Evolutionary conservation across 139 green algal species (phyloP).

Genomic region (Coccomyxa sp.): DNA sequence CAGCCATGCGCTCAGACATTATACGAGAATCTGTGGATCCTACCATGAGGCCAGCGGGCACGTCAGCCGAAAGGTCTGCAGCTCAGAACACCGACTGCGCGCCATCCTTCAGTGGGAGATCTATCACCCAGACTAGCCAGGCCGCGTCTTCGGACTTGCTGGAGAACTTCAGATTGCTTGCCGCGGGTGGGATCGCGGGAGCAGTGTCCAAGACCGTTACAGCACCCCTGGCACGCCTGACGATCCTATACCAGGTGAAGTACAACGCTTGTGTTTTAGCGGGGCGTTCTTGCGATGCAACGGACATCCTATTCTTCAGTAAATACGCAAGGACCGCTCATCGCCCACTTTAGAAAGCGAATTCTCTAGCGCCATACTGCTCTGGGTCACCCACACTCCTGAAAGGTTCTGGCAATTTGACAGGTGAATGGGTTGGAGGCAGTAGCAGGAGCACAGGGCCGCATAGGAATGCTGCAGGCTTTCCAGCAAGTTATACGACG

Average conservation of each 20-base stretch:
- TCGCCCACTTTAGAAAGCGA: background rate
- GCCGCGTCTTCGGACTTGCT: background rate
- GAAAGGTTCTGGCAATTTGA: too few relatives aligned
- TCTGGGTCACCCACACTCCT: background rate
- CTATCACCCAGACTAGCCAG: background rate
- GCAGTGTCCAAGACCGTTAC: conserved; percentile 85
- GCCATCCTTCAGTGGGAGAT: background rate
- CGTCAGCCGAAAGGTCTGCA: too few relatives aligned
- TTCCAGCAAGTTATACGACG: conserved; percentile 43
- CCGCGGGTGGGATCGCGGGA: conserved; percentile 83
- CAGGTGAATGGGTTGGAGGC: background rate
- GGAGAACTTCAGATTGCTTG: conserved; percentile 31
- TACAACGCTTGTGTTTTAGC: too few relatives aligned
- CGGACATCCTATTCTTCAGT: background rate
- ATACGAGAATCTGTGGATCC: too few relatives aligned
- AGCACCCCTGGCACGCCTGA: conserved; percentile 87
- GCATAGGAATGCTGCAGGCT: conserved; percentile 7
- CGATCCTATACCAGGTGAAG: conserved; percentile 93
- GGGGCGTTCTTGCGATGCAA: background rate
- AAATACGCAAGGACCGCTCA: background rate
- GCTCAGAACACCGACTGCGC: background rate
- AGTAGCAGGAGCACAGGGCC: background rate
- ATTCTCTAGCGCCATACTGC: background rate
- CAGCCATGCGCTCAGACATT: too few relatives aligned
- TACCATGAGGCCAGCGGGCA: too few relatives aligned